Base-by-base conservation (phyloP, 108 stramenopile genomes). In the Skeletonema costatum region DNA sequence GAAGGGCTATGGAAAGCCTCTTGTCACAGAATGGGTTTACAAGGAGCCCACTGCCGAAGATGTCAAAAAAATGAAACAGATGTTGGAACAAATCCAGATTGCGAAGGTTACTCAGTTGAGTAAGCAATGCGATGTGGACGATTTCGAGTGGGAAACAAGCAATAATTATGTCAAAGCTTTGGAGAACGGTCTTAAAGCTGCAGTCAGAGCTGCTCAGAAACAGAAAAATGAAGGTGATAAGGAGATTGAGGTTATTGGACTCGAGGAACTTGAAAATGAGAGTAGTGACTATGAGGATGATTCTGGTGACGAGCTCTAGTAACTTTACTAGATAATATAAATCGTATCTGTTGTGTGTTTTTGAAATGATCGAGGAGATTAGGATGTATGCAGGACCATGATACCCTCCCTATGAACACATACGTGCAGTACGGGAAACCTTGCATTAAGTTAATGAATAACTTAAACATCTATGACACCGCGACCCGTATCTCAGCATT, bases 21-120 rank as follows among this genome's bases (percentile, higher is more conserved):
- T 10, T 11, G 56, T 59, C 12, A 19, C 48, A 29, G 19, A 56
- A 17, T 67, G 66, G 48, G 16, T 56, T n/a, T 50, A 59, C 17
- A 17, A 29, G 14, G 51, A 70, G 12, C 81, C 70, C 10, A 25
- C 59, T 32, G 76, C 32, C 59, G 21, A 72, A 17, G 32, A 17
- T 16, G 75, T 51, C 19, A 9, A 56, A 56, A 13, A 4, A 16
- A 56, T 56, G 17, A 11, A 59, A 67, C 1, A 50, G 11, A 53
- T 51, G 50, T 66, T 51, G 33, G 44, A 51, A 56, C 30, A 67
- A 67, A 25, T 56, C 44, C 3, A 46, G 44, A 46, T 4, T 16
- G 0, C 44, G 16, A 46, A 46, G 16, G 44, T n/a, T 46, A 46
- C 14, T n/a, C 16, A 46, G 2, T 46, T 46, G 44, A n/a, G 44